Conservation (phyloP, 2,329 filamentous ascomycete species). For the Lasiodiplodia citricola region DNA sequence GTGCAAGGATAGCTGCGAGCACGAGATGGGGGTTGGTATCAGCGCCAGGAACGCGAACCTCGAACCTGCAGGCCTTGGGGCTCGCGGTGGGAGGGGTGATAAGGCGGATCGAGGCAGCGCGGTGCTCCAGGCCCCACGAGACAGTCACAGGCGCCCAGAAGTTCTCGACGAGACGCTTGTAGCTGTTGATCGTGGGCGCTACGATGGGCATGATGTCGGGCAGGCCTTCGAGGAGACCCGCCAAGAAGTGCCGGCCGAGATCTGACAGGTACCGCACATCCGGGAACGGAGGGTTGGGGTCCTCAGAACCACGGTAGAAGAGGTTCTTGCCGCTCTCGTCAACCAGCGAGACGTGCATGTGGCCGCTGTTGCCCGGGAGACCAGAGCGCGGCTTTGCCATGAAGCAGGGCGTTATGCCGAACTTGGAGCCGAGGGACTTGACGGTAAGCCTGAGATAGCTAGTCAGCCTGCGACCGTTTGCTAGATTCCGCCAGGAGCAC, state of each 20-base stretch:
- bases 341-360: conserved; percentile 91
- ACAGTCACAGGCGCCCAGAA: conserved; percentile 99
- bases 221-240: conserved; percentile 84
- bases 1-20: conserved; percentile 81
- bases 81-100: conserved; percentile 88
- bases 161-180: conserved; percentile 97
- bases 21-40: conserved; percentile 91
- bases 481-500: conserved; percentile 29
- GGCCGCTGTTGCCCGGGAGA: conserved; percentile 91
- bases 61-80: conserved; percentile 85
- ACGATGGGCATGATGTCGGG: conserved; percentile 96
- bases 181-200: conserved; percentile 94
- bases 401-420: conserved; percentile 94
- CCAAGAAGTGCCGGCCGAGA: conserved; percentile 88
- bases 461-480: conserved; percentile 86
- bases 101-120: conserved; percentile 86
- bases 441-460: conserved; percentile 80
- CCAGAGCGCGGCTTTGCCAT: conserved; percentile 97
- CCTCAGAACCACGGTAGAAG: conserved; percentile 73
- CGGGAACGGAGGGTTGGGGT: conserved; percentile 69
- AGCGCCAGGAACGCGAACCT: conserved; percentile 91
- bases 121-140: conserved; percentile 95
- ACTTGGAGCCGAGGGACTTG: conserved; percentile 84
- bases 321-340: conserved; percentile 80
- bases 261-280: conserved; percentile 85